Base-by-base conservation (phyloP, 2,329 filamentous ascomycete species). In the Fusarium protoensiforme region DNA sequence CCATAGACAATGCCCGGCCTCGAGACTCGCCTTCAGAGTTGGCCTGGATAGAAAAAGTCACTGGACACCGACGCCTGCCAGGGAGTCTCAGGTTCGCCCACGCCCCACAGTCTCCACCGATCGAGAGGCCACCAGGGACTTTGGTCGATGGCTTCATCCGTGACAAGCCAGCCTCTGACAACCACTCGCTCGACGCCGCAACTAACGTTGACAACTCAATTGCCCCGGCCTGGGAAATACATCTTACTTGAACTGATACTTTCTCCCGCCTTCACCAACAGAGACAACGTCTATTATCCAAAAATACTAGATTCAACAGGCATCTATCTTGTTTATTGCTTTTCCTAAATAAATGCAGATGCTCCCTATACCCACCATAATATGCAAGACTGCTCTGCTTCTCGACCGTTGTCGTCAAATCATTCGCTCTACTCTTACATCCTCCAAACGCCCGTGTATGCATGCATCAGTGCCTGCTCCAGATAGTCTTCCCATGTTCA, bases 41-140 rank as follows among this genome's bases (percentile, higher is more conserved):
- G 36, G 63, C 57, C 59, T 48, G 61, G 71, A 63, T 72, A 61
- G 46, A 63, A 24, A 54, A 64, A 77, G 70, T 77, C 72, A 77
- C 75, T 77, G 74, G 75, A 76, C 64, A 62, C 27, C 61, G 60
- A 64, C 65, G 66, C 66, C 73, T 76, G 74, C 64, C 66, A 70
- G 39, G 41, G 64, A 46, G 66, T 75, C 69, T 71, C 72, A 75
- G 67, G 46, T 65, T 68, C 64, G 57, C 58, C 43, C 43, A 39
- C 38, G 39, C 64, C 61, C 57, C 64, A 35, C 61, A 20, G 22
- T 60, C 61, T 59, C 33, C 56, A 54, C 74, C 35, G 65, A 68
- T 60, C 29, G 48, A 29, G 35, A 27, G 48, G 57, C 57, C 33
- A 58, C 41, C 27, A 46, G 31, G 38, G 9, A 35, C 14, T 51